A percentile compares a stretch with the other conserved stretches of the same genome.
Evolutionary conservation across 2,329 filamentous ascomycete species (phyloP).

Genomic region (Emmonsia crescens): DNA sequence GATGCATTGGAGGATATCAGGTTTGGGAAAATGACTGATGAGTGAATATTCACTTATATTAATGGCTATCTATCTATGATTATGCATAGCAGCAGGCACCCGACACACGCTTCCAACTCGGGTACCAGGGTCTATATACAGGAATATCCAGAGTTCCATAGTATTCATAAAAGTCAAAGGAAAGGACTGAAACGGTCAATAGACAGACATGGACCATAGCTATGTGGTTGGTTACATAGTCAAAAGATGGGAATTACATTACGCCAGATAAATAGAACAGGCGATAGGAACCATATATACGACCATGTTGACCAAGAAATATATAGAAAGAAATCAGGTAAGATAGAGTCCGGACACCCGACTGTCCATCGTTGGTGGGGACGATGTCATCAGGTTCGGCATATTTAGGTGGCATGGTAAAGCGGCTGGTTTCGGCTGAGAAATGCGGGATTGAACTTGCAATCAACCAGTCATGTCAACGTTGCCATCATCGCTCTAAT

Average conservation of each 20-base stretch:
- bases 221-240: neutral
- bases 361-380: neutral
- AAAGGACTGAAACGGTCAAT: neutral
- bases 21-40: neutral
- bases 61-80: neutral
- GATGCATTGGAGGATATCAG: no score
- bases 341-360: neutral
- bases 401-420: neutral
- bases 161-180: neutral
- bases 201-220: neutral
- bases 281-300: neutral
- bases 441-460: neutral
- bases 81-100: no score
- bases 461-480: conserved; percentile 43
- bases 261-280: neutral
- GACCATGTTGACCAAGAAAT: neutral
- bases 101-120: no score
- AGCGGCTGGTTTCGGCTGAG: neutral
- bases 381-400: neutral
- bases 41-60: neutral
- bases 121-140: no score
- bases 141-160: no score
- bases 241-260: neutral
- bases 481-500: conserved; percentile 62
- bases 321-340: neutral